Percentiles rank a stretch among this genome's conserved stretches.
phyloP scores from a whole-genome alignment of 805 yeast species.

The Millerozyma miso region DNA sequence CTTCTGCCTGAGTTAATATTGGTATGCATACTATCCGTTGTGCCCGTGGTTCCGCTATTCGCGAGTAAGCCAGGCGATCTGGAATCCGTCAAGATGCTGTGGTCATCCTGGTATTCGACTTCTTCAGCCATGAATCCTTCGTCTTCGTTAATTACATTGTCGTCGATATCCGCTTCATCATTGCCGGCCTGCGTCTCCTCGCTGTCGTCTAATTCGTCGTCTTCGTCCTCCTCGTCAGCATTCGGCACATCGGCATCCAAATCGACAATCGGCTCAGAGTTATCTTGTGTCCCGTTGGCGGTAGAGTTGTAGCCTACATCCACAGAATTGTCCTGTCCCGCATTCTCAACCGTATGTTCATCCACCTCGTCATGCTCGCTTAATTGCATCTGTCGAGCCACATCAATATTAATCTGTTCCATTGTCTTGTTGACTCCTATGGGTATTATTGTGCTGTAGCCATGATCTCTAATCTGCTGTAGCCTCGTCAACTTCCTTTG shows the following conservation, averaged over 20 bases:
- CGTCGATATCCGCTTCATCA: constrained; percentile 9
- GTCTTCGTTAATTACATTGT: constrained; percentile 16
- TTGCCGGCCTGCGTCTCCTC: constrained; percentile 9
- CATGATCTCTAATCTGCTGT: constrained; percentile 27
- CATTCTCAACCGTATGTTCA: constrained; percentile 22
- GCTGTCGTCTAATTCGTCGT: constrained; percentile 14
- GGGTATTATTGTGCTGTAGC: constrained; percentile 33
- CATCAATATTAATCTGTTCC: constrained; percentile 33
- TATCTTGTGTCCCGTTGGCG: not conserved
- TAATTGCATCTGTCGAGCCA: constrained; percentile 10
- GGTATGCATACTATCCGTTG: constrained; percentile 10
- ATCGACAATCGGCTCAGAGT: constrained; percentile 22
- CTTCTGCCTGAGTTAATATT: constrained; percentile 14
- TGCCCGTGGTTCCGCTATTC: constrained; percentile 10
- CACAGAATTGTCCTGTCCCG: constrained; percentile 1
- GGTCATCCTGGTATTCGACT: constrained; percentile 43
- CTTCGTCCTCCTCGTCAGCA: constrained; percentile 31
- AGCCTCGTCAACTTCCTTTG: constrained; percentile 19
- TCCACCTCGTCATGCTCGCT: constrained; percentile 15
- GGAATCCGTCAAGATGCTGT: constrained; percentile 18
- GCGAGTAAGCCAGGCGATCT: constrained; percentile 13
- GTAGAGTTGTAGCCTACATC: not conserved
- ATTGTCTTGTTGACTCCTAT: constrained; percentile 37
- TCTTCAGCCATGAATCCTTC: constrained; percentile 48
- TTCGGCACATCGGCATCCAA: constrained; percentile 46